Percentiles rank a stretch among this genome's conserved stretches.
Conservation (phyloP, 2,329 filamentous ascomycete species). For the Neospermospora avenae region DNA sequence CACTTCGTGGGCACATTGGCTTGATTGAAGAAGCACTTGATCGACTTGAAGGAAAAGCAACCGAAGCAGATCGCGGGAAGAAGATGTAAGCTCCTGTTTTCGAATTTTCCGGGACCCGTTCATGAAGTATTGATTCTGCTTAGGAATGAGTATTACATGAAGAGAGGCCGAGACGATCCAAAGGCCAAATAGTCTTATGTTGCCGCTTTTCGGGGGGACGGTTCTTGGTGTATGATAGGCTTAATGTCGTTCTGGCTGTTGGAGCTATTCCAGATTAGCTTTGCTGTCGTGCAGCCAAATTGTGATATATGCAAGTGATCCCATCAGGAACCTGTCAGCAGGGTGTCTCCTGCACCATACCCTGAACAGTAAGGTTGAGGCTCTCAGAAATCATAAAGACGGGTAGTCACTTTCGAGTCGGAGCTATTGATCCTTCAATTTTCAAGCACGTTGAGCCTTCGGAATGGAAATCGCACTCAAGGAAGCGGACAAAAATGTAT, state of each 20-base stretch:
- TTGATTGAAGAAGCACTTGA: conserved; percentile 24
- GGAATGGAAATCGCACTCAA: background rate
- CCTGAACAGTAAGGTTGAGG: background rate
- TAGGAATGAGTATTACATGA: conserved; percentile 24
- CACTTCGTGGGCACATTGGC: conserved; percentile 23
- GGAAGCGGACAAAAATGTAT: too few relatives aligned
- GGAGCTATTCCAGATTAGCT: background rate
- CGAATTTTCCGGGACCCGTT: background rate
- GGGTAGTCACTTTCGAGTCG: background rate
- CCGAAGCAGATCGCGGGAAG: conserved; percentile 21
- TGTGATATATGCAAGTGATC: conserved; percentile 3
- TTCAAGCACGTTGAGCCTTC: background rate
- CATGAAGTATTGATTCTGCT: background rate
- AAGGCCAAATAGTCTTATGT: conserved; percentile 13
- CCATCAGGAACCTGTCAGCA: background rate
- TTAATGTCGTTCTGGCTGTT: background rate
- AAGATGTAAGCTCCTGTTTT: conserved; percentile 14
- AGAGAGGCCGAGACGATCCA: conserved; percentile 16
- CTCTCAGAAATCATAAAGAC: background rate
- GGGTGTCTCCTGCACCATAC: background rate
- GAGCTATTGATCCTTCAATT: background rate
- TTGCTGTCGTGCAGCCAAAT: conserved; percentile 2
- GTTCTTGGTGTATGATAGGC: conserved; percentile 9
- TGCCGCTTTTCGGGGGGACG: background rate
- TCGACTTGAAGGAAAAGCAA: conserved; percentile 20